phyloP scores from a whole-genome alignment of 1,139 yeast species.

The Pichia sp. region DNA sequence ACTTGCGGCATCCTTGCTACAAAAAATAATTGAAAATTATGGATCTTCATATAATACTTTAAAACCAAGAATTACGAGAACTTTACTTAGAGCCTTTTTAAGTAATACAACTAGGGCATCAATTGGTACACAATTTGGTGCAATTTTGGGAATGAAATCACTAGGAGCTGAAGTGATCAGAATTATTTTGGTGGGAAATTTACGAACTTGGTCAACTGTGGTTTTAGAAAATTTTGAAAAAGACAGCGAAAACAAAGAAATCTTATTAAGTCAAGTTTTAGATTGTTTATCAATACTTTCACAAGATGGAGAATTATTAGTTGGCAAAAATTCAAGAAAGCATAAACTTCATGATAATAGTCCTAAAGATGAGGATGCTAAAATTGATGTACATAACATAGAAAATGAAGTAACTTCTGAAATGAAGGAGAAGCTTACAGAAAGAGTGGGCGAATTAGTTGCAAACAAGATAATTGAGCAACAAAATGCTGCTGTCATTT shows the following conservation, averaged over 20 bases:
- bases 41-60: constrained; percentile 85
- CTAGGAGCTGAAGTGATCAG: constrained; percentile 87
- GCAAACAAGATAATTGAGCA: constrained; percentile 45
- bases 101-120: constrained; percentile 45
- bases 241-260: constrained; percentile 32
- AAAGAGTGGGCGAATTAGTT: constrained; percentile 57
- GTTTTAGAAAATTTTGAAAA: constrained; percentile 34
- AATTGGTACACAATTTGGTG: constrained; percentile 88
- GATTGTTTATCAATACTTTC: constrained; percentile 47
- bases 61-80: constrained; percentile 90
- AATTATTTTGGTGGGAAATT: constrained; percentile 76
- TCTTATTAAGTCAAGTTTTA: constrained; percentile 44
- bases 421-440: constrained; percentile 40
- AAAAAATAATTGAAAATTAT: constrained; percentile 68
- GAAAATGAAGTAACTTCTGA: constrained; percentile 36
- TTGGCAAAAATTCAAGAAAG: constrained; percentile 9
- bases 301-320: constrained; percentile 29
- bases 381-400: constrained; percentile 47
- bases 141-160: constrained; percentile 75
- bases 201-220: constrained; percentile 68
- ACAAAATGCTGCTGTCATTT: constrained; percentile 49
- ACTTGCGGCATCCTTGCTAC: constrained; percentile 78
- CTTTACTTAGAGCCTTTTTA: constrained; percentile 81
- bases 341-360: constrained; percentile 30
- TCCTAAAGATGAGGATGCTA: constrained; percentile 34